Base-by-base conservation (phyloP, 73 alveolate genomes). In the Tetrahymena malaccensis region DNA sequence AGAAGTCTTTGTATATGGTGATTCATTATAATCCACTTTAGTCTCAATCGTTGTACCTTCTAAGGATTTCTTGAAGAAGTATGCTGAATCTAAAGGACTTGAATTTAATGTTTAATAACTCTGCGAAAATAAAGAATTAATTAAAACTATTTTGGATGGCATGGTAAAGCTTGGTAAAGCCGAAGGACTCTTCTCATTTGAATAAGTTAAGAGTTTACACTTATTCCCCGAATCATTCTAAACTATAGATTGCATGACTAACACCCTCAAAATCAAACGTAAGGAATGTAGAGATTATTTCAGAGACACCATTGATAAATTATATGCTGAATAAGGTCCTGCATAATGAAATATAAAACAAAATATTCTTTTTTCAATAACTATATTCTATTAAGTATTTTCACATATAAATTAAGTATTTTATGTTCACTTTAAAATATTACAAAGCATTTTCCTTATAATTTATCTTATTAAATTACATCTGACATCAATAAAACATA, bases 1-100 rank as follows among this genome's bases (percentile, higher is more conserved):
- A 19, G 98, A 98, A 94, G 96, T 97, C 93, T 99, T 97, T 55
- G 99, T 98, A 15, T 97, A 98, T 95, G 99, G 99, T 35, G 99
- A 98, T 94, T 96, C 99, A 3, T 96, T 98, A 94, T 93, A 98
- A 97, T 94, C 96, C 43, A 93, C 55, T 56, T 94, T 96, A 21
- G 98, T 98, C 0, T 99, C 98, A 43, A 95, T 98, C 50, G 98
- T 98, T 31, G 98, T 98, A 17, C 99, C 99, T 25, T 97, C 97
- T 19, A 93, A 85, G 15, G 98, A 97, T 4, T 96, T 5, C 85
- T 96, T 96, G 85, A 97, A 96, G 38, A 97, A 97, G 94, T 97
- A 34, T 31, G 97, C 95, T 34, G 55, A 84, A 35, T n/a, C 84
- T 34, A 56, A 95, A 43, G 93, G 43, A 4, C 85, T 96, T 4